A percentile compares a stretch with the other conserved stretches of the same genome.
Conservation (phyloP, 208 protist species). For the Trypanosoma cruzi region DNA sequence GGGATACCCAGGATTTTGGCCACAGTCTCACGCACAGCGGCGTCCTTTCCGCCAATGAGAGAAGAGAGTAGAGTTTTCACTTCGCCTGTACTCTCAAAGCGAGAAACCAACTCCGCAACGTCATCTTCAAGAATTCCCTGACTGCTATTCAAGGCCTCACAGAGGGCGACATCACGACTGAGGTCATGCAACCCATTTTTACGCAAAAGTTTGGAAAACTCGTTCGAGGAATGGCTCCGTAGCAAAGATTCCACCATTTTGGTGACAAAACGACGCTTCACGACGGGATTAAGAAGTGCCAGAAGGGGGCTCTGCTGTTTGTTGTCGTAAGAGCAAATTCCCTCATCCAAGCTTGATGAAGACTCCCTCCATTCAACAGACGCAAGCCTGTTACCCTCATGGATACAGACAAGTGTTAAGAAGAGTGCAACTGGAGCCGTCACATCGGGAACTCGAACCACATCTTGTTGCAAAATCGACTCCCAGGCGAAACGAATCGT, state of each 20-base stretch:
- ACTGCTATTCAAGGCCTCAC: slow-evolving; percentile 60
- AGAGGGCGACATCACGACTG: slow-evolving; percentile 65
- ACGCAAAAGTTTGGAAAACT: slow-evolving; percentile 43
- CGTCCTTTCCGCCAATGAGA: slow-evolving; percentile 49
- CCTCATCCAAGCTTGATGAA: slow-evolving; percentile 44
- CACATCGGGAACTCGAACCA: slow-evolving; percentile 58
- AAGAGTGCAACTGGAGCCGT: slow-evolving; percentile 74
- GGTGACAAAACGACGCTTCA: slow-evolving; percentile 51
- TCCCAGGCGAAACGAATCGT: slow-evolving; percentile 69
- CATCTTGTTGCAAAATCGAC: slow-evolving; percentile 61
- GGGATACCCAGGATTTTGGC: slow-evolving; percentile 45
- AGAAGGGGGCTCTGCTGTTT: neutral
- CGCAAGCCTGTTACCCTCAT: slow-evolving; percentile 33
- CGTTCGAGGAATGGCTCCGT: slow-evolving; percentile 20
- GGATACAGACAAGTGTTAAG: slow-evolving; percentile 53
- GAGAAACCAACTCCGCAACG: slow-evolving; percentile 35
- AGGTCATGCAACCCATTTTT: slow-evolving; percentile 40
- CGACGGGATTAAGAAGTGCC: slow-evolving; percentile 29
- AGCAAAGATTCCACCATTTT: slow-evolving; percentile 35
- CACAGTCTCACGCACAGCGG: slow-evolving; percentile 41
- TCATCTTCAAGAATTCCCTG: slow-evolving; percentile 48
- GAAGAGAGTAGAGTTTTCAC: slow-evolving; percentile 74
- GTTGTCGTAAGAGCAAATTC: slow-evolving; percentile 19
- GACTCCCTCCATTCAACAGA: slow-evolving; percentile 11
- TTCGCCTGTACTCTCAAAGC: slow-evolving; percentile 65